Evolutionary conservation across 2,329 filamentous ascomycete species (phyloP).

Genomic region (Fusarium cicatricum): DNA sequence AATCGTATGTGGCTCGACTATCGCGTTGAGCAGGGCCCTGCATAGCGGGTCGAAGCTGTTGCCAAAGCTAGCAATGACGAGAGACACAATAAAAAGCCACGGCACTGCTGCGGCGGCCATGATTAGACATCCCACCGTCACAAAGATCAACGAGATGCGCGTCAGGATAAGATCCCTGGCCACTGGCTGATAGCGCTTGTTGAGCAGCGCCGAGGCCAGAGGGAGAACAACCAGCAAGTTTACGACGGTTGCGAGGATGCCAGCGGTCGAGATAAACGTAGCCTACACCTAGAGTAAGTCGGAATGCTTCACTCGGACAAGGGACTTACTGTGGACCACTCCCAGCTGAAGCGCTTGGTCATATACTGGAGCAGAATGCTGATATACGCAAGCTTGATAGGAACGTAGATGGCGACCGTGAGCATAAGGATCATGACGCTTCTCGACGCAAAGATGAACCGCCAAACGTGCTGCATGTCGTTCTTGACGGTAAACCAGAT

Average conservation of each 20-base stretch:
- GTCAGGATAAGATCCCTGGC: constrained; percentile 53
- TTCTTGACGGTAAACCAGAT: constrained; percentile 41
- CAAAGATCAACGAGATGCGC: constrained; percentile 45
- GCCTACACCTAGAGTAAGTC: constrained; percentile 41
- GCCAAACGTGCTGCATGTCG: constrained; percentile 48
- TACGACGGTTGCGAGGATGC: constrained; percentile 49
- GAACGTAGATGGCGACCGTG: constrained; percentile 41
- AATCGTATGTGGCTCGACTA: constrained; percentile 62
- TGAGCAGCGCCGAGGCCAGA: constrained; percentile 43
- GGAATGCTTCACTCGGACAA: accelerated
- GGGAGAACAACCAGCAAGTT: constrained; percentile 53
- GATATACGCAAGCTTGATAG: constrained; percentile 44
- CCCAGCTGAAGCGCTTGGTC: constrained; percentile 59
- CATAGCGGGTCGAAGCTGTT: constrained; percentile 53
- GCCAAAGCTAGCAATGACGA: constrained; percentile 57
- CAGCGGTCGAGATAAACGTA: constrained; percentile 52
- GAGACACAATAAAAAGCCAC: constrained; percentile 48
- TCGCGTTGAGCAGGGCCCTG: constrained; percentile 59
- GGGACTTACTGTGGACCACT: constrained; percentile 51
- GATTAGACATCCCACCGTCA: constrained; percentile 48
- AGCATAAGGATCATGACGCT: constrained; percentile 50
- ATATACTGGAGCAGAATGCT: constrained; percentile 60
- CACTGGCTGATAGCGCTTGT: constrained; percentile 43
- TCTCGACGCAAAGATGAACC: constrained; percentile 52
- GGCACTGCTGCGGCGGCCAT: constrained; percentile 49